These are phyloP conservation scores for Telopea speciosissima DNA, from an alignment of 177 flowering plant species.

Conservation along the genomic window DNA sequence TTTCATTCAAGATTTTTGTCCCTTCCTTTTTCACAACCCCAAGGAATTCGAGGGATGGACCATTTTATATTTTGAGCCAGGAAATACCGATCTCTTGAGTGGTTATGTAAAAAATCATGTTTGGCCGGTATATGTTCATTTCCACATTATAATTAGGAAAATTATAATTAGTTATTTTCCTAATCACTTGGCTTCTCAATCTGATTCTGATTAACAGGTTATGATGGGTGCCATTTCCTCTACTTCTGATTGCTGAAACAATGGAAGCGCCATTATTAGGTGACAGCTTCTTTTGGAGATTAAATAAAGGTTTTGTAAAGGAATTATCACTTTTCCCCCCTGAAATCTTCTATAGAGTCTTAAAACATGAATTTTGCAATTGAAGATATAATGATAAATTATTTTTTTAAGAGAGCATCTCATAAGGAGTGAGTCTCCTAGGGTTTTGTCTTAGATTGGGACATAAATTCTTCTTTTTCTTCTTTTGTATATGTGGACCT, in stretches of 20 bases:
- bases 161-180: too few species aligned
- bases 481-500: not conserved
- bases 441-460: not conserved
- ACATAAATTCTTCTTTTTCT: not conserved
- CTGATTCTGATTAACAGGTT: constrained; percentile 34
- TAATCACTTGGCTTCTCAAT: not conserved
- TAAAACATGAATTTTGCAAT: constrained; percentile 11
- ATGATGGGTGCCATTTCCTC: constrained; percentile 63
- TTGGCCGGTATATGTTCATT: too few species aligned
- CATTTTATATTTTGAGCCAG: too few species aligned
- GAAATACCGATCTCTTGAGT: too few species aligned
- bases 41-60: too few species aligned
- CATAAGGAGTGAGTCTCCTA: not conserved
- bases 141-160: too few species aligned
- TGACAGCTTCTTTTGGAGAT: not conserved
- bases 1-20: too few species aligned
- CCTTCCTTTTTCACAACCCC: too few species aligned
- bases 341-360: not conserved
- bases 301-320: not conserved
- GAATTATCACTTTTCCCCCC: not conserved
- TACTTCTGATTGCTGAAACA: constrained; percentile 16
- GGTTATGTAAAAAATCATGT: too few species aligned
- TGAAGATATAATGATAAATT: not conserved
- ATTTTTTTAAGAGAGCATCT: not conserved
- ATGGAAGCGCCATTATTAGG: not conserved